These are phyloP conservation scores for Penicillium rolfsii DNA, from an alignment of 2,329 filamentous ascomycete genomes.

Conservation along the genomic window DNA sequence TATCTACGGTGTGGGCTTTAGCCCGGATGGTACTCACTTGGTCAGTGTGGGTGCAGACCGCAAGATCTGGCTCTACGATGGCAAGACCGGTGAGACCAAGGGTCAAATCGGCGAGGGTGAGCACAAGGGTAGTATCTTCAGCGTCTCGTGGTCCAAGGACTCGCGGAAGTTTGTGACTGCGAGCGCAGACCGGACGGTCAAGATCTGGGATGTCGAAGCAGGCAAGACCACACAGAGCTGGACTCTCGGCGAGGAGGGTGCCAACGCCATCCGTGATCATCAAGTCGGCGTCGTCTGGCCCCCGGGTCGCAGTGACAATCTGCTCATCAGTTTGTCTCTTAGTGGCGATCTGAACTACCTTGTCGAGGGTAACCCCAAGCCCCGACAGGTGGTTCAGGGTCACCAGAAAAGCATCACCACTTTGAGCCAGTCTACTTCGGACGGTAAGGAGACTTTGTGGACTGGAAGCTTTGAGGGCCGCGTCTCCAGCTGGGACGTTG, in stretches of 20 bases:
- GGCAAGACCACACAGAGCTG: conserved; percentile 79
- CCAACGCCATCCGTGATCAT: conserved; percentile 75
- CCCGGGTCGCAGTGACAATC: conserved; percentile 75
- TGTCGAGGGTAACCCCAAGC: conserved; percentile 68
- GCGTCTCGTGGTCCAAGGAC: conserved; percentile 85
- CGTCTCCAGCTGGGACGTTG: conserved; percentile 80
- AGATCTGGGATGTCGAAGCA: conserved; percentile 86
- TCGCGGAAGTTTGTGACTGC: conserved; percentile 86
- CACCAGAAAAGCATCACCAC: conserved; percentile 92
- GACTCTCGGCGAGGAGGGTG: conserved; percentile 76
- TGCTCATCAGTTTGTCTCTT: conserved; percentile 88
- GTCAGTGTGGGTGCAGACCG: conserved; percentile 92
- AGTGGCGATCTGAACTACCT: conserved; percentile 91
- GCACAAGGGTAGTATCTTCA: conserved; percentile 91
- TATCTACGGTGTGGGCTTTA: conserved; percentile 84
- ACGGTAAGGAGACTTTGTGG: conserved; percentile 66
- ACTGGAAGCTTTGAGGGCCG: conserved; percentile 93
- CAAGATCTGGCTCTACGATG: conserved; percentile 92
- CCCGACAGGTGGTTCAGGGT: conserved; percentile 74
- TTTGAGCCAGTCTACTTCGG: conserved; percentile 60
- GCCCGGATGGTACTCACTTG: conserved; percentile 78
- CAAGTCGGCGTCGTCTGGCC: conserved; percentile 96
- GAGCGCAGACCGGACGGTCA: conserved; percentile 91
- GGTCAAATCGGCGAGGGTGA: conserved; percentile 70
- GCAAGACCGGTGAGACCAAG: conserved; percentile 86